Evolutionary conservation across 2,329 filamentous ascomycete species (phyloP).

Genomic region (Boeremia exigua): DNA sequence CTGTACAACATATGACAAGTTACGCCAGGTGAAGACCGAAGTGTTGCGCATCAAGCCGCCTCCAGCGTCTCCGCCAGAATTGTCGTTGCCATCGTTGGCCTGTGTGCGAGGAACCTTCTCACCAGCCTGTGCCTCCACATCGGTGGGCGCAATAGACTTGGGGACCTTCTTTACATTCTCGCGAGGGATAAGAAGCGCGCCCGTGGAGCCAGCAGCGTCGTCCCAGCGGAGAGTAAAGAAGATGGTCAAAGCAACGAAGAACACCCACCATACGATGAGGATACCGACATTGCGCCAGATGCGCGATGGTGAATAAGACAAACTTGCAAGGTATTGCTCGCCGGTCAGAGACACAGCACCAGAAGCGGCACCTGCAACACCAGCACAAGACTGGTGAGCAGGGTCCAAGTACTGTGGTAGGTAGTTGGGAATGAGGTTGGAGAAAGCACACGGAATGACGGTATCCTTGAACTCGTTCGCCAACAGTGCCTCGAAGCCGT

Average conservation of each 20-base stretch:
- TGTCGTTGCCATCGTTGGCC: background rate
- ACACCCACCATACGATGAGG: slow-evolving; percentile 51
- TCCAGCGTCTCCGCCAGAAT: slow-evolving; percentile 28
- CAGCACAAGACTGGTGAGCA: slow-evolving; percentile 61
- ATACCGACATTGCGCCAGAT: slow-evolving; percentile 53
- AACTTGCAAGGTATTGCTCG: slow-evolving; percentile 63
- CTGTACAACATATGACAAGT: slow-evolving; percentile 64
- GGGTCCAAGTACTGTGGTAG: slow-evolving; percentile 55
- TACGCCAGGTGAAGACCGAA: slow-evolving; percentile 70
- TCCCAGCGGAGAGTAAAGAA: slow-evolving; percentile 64
- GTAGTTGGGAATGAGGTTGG: slow-evolving; percentile 58
- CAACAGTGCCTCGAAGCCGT: slow-evolving; percentile 79
- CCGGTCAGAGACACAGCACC: slow-evolving; percentile 61
- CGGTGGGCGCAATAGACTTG: slow-evolving; percentile 37
- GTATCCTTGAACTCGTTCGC: slow-evolving; percentile 66
- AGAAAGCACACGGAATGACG: slow-evolving; percentile 56
- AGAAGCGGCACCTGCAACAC: slow-evolving; percentile 61
- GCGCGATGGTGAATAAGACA: slow-evolving; percentile 50
- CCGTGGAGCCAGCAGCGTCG: slow-evolving; percentile 57
- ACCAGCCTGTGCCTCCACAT: slow-evolving; percentile 57
- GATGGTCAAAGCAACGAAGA: slow-evolving; percentile 62
- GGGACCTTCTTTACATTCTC: slow-evolving; percentile 33
- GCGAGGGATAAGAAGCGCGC: slow-evolving; percentile 66
- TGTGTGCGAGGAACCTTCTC: slow-evolving; percentile 23
- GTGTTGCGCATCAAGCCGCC: slow-evolving; percentile 65